Evolutionary conservation across 495 filamentous ascomycete genomes (phyloP), one percentile per base, ranked within the genome.

Genomic region (Penicillium canariense): DNA sequence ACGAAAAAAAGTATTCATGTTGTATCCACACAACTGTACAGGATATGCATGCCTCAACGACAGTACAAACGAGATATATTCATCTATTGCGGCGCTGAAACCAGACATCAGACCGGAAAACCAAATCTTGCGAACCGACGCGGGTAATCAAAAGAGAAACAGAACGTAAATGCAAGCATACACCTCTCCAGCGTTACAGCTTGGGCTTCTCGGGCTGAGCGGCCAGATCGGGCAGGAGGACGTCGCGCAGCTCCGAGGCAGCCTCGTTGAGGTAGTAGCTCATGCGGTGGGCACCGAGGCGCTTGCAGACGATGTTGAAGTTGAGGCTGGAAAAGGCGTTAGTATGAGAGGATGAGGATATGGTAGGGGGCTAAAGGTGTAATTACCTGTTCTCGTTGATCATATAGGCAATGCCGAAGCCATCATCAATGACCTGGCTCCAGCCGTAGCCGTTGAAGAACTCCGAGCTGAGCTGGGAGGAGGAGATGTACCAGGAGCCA

Each of bases 401-500:
- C 95, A 99, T 99, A 64, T 99, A 99, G 11, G 95, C 95, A 71
- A 99, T 96, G 18, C 95, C 94, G 70, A 90, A 99, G 14, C 94
- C 94, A 32, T 86, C 89, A 68, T 97, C 93, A 52, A 97, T 87
- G 17, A 99, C 95, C 81, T 99, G 93, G 66, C 90, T 95, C 95
- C 95, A 99, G 27, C 95, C 95, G 76, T 99, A 99, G 14, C 95
- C 95, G 68, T 99, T 97, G 79, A 97, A 99, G 78, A 84, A 96
- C 80, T 99, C 95, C 25, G 86, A 90, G 75, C 87, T 92, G 67
- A 99, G 74, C 81, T 99, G 95, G 61, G 82, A 87, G 30, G 86
- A 90, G 26, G 85, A 90, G 55, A 99, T 72, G 74, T 83, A 96
- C 95, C 95, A 99, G 26, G 83, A 91, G 67, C 79, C 76, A 45